These are phyloP conservation scores for Tagetes erecta DNA, from an alignment of 129 eudicot species.

Conservation along the genomic window DNA sequence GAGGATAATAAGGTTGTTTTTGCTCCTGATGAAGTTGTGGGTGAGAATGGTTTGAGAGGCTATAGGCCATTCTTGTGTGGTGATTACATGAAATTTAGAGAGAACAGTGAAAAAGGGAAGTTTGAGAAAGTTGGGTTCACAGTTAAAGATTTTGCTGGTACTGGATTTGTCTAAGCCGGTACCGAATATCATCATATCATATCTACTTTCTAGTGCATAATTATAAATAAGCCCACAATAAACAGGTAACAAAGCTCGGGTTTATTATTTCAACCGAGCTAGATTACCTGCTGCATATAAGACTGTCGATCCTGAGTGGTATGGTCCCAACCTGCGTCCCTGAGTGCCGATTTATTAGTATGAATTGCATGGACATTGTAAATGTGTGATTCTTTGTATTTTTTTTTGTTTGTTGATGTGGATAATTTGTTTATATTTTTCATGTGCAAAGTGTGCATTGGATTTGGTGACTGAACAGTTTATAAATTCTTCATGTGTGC, in stretches of 20 bases:
- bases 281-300: neutral
- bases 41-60: constrained; percentile 47
- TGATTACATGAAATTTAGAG: constrained; percentile 75
- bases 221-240: constrained; percentile 6
- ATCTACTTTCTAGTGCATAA: neutral
- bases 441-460: constrained; percentile 40
- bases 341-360: neutral
- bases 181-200: no score
- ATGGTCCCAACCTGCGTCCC: no score
- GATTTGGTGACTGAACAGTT: constrained; percentile 39
- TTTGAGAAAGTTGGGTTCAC: constrained; percentile 94
- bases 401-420: constrained; percentile 1
- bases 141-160: constrained; percentile 84
- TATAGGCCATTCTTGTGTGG: constrained; percentile 74
- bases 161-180: constrained; percentile 2
- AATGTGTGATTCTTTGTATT: constrained; percentile 23
- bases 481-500: constrained; percentile 27
- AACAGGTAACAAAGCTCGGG: constrained; percentile 16
- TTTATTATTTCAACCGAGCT: constrained; percentile 10
- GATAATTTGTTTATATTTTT: constrained; percentile 36
- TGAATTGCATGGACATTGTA: constrained; percentile 25
- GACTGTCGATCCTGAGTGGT: no score
- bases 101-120: constrained; percentile 73
- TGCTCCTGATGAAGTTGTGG: constrained; percentile 84
- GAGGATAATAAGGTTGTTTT: constrained; percentile 74